phyloP scores from a whole-genome alignment of 148 eudicot genomes.

The Vaccinium corymbosum region DNA sequence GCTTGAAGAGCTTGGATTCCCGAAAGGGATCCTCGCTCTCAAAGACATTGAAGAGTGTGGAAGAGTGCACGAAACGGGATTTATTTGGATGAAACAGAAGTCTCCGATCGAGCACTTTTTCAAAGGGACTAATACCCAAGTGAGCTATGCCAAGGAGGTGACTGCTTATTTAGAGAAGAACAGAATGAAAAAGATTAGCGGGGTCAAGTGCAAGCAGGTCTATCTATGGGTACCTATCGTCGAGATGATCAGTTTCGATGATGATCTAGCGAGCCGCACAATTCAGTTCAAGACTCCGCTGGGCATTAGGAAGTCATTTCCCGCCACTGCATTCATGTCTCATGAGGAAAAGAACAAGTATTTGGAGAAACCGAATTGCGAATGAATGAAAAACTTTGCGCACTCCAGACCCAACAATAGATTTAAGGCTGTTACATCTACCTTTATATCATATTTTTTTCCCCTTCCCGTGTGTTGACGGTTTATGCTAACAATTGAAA shows the following conservation, averaged over 20 bases:
- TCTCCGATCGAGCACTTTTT: slow-evolving; percentile 70
- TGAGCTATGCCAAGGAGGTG: slow-evolving; percentile 67
- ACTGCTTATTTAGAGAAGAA: slow-evolving; percentile 61
- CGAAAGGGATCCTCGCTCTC: slow-evolving; percentile 35
- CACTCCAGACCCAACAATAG: not conserved
- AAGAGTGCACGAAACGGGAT: slow-evolving; percentile 64
- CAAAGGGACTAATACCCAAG: slow-evolving; percentile 42
- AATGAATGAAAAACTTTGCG: not conserved
- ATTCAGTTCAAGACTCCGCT: slow-evolving; percentile 61
- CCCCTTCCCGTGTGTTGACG: too few species aligned
- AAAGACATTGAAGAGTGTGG: slow-evolving; percentile 79
- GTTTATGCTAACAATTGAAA: too few species aligned
- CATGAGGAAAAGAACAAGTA: slow-evolving; percentile 51
- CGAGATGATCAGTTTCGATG: slow-evolving; percentile 59
- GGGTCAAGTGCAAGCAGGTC: slow-evolving; percentile 63
- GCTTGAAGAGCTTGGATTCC: too few species aligned
- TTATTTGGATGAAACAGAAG: slow-evolving; percentile 85
- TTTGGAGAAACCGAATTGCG: not conserved
- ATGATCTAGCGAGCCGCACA: slow-evolving; percentile 27
- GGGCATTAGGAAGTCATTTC: slow-evolving; percentile 68
- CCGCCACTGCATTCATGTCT: slow-evolving; percentile 56
- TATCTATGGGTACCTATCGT: slow-evolving; percentile 68
- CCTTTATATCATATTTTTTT: too few species aligned
- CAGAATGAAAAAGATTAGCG: slow-evolving; percentile 69
- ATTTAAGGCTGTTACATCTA: not conserved